These are phyloP conservation scores for Meira nashicola DNA, from an alignment of 1,284 basidiomycete species.

Conservation along the genomic window DNA sequence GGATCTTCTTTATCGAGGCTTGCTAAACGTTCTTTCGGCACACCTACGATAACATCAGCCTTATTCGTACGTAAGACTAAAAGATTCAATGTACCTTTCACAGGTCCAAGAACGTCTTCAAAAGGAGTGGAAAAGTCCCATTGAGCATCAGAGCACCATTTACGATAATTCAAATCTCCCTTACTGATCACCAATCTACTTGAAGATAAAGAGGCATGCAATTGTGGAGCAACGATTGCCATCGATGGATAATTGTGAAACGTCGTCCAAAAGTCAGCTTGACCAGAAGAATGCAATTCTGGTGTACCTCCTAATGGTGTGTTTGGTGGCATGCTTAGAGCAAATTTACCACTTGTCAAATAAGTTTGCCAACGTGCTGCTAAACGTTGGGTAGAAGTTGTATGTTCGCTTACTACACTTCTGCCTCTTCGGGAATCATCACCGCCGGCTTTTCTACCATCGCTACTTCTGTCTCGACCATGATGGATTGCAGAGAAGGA, in stretches of 20 bases:
- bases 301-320: constrained; percentile 61
- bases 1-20: constrained; percentile 30
- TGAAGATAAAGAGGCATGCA: constrained; percentile 62
- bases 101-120: constrained; percentile 67
- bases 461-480: constrained; percentile 14
- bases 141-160: constrained; percentile 63
- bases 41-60: constrained; percentile 63
- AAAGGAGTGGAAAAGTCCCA: constrained; percentile 85
- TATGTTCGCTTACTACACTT: not conserved
- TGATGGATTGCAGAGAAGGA: constrained; percentile 29
- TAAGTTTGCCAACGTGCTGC: constrained; percentile 70
- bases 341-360: constrained; percentile 67
- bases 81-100: constrained; percentile 69
- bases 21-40: constrained; percentile 32
- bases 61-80: constrained; percentile 88
- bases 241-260: constrained; percentile 31
- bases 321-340: constrained; percentile 66
- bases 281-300: constrained; percentile 17
- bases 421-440: constrained; percentile 13
- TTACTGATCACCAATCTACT: constrained; percentile 85
- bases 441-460: not conserved
- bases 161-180: constrained; percentile 73
- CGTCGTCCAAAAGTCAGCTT: constrained; percentile 44
- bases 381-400: constrained; percentile 51
- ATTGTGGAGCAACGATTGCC: constrained; percentile 57